These are phyloP conservation scores for Cytospora piceicola DNA, from an alignment of 2,329 filamentous ascomycete species.

Conservation along the genomic window DNA sequence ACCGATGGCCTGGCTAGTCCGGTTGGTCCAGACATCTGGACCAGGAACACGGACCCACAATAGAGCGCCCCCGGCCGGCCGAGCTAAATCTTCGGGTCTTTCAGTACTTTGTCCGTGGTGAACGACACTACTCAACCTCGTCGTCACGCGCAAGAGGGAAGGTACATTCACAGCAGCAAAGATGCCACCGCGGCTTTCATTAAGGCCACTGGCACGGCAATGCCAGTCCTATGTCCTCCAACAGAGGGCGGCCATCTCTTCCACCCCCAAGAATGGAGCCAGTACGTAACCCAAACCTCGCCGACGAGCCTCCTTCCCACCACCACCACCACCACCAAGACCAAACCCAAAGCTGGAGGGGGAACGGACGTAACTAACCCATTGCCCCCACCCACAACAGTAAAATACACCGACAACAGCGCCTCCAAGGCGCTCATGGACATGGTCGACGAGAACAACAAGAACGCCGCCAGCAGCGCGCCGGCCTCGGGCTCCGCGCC, in stretches of 20 bases:
- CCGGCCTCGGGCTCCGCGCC: neutral
- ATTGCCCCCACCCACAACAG: neutral
- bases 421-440: conserved; percentile 22
- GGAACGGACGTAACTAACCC: conserved; percentile 4
- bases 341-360: neutral
- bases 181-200: conserved; percentile 29
- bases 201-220: conserved; percentile 31
- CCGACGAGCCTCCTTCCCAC: neutral
- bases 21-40: neutral
- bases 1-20: conserved; percentile 18
- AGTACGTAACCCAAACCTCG: conserved; percentile 14
- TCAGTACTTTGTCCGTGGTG: neutral
- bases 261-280: conserved; percentile 23
- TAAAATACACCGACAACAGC: conserved; percentile 12
- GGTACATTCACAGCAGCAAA: conserved; percentile 16
- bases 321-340: too few species aligned
- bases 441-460: conserved; percentile 25
- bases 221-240: conserved; percentile 30
- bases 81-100: conserved; percentile 25
- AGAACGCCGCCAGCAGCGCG: conserved; percentile 34
- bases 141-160: neutral
- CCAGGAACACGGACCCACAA: neutral
- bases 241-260: conserved; percentile 25
- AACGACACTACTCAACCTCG: neutral
- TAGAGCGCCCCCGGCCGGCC: conserved; percentile 17